These are phyloP conservation scores for Stachybotrys elegans DNA, from an alignment of 2,329 filamentous ascomycete species.

Conservation along the genomic window DNA sequence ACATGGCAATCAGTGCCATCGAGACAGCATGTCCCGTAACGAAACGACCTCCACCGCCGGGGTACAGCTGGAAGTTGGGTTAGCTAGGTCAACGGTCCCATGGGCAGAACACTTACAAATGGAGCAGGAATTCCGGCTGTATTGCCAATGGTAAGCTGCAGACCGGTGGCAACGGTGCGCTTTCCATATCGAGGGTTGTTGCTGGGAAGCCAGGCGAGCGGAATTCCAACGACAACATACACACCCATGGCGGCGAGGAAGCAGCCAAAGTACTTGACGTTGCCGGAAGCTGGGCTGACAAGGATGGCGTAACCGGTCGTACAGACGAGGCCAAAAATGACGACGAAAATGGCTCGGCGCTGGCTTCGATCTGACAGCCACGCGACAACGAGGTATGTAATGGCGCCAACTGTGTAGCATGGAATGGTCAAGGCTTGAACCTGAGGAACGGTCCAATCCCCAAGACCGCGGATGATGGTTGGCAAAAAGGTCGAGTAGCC, in stretches of 20 bases:
- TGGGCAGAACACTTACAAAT: constrained; percentile 34
- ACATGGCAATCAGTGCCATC: constrained; percentile 39
- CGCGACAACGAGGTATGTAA: constrained; percentile 53
- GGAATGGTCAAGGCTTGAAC: constrained; percentile 65
- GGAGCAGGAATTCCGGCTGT: constrained; percentile 57
- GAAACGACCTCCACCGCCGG: constrained; percentile 32
- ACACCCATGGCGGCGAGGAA: constrained; percentile 59
- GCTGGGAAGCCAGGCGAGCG: constrained; percentile 39
- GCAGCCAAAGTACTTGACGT: constrained; percentile 57
- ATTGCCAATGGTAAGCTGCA: constrained; percentile 62
- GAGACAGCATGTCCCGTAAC: constrained; percentile 46
- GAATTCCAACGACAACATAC: constrained; percentile 39
- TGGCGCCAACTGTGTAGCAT: constrained; percentile 57
- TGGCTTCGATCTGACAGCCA: constrained; percentile 55
- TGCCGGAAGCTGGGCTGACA: constrained; percentile 45
- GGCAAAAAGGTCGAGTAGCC: constrained; percentile 59
- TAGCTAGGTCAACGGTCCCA: no score
- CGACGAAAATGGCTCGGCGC: constrained; percentile 48
- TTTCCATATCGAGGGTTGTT: constrained; percentile 63
- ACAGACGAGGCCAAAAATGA: constrained; percentile 46
- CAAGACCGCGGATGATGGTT: constrained; percentile 58
- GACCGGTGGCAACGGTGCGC: constrained; percentile 53
- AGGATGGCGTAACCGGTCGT: constrained; percentile 53
- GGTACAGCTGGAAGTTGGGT: constrained; percentile 19
- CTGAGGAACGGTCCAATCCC: constrained; percentile 31